phyloP scores from a whole-genome alignment of 2,329 filamentous ascomycete species.

The Diaporthe velutina region DNA sequence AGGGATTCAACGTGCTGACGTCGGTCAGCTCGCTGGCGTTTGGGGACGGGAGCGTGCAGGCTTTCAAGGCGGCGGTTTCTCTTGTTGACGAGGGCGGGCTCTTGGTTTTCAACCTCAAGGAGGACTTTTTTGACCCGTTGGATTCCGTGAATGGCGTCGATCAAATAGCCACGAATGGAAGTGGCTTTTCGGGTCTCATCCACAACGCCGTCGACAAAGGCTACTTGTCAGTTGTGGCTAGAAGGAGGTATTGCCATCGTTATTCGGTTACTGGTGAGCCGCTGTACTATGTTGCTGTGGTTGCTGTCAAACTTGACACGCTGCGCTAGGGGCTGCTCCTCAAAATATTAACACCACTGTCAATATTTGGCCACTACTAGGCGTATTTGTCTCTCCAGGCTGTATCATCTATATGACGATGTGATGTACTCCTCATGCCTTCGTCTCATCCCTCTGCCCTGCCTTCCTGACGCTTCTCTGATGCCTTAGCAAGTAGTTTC shows the following conservation, averaged over 20 bases:
- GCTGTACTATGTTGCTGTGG: constrained; percentile 29
- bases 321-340: background rate
- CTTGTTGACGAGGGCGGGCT: constrained; percentile 23
- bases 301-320: constrained; percentile 12
- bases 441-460: too few relatives aligned
- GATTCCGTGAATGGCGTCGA: too few relatives aligned
- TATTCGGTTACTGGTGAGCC: constrained; percentile 31
- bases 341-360: too few relatives aligned
- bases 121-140: background rate
- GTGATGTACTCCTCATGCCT: too few relatives aligned
- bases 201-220: background rate
- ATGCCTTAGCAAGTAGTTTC: too few relatives aligned
- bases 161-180: background rate
- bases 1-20: constrained; percentile 22
- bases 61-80: constrained; percentile 25
- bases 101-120: constrained; percentile 29
- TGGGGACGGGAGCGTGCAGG: constrained; percentile 1
- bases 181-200: background rate
- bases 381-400: too few relatives aligned
- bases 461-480: too few relatives aligned
- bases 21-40: constrained; percentile 14
- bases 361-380: too few relatives aligned
- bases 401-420: too few relatives aligned
- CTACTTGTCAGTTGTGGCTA: background rate
- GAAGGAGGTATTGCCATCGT: constrained; percentile 30